A percentile compares a stretch with the other conserved stretches of the same genome.
Conservation (phyloP, 805 yeast species). For the Kuraishia borneana region DNA sequence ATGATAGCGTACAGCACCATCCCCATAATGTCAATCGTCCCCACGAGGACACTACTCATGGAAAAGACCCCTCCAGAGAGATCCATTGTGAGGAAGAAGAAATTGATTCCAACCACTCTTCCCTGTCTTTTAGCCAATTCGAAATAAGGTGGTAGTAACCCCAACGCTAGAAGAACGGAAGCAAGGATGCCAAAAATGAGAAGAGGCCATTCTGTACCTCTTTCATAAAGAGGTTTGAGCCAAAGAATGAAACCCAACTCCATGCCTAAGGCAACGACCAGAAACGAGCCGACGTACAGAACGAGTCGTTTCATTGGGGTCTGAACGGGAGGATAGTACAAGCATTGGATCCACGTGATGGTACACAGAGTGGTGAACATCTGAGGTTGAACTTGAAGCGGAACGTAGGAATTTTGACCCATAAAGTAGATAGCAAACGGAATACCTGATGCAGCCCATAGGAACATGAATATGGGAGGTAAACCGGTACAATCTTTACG, state of each 20-base stretch:
- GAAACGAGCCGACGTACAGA: slow-evolving; percentile 22
- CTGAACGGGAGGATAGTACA: slow-evolving; percentile 59
- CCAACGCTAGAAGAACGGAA: slow-evolving; percentile 60
- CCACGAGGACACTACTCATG: slow-evolving; percentile 45
- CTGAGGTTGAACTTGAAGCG: slow-evolving; percentile 82
- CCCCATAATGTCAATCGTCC: slow-evolving; percentile 66
- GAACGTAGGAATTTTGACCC: slow-evolving; percentile 57
- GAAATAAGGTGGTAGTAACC: slow-evolving; percentile 81
- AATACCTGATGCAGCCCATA: slow-evolving; percentile 72
- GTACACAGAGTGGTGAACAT: slow-evolving; percentile 62
- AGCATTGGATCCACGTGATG: slow-evolving; percentile 54
- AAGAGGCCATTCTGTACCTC: slow-evolving; percentile 57
- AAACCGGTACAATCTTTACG: slow-evolving; percentile 79
- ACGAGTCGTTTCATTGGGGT: slow-evolving; percentile 24
- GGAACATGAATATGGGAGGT: slow-evolving; percentile 82
- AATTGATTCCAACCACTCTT: slow-evolving; percentile 81
- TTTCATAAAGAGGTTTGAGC: slow-evolving; percentile 40
- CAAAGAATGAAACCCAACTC: slow-evolving; percentile 68
- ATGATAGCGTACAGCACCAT: slow-evolving; percentile 67
- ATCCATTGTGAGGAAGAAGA: slow-evolving; percentile 66
- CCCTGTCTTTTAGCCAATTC: slow-evolving; percentile 76
- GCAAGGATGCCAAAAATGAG: slow-evolving; percentile 75
- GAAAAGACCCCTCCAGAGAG: slow-evolving; percentile 74
- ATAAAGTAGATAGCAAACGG: slow-evolving; percentile 84
- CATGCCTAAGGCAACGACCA: slow-evolving; percentile 37